phyloP scores from a whole-genome alignment of 768 basidiomycete genomes.

The Leccinum truebloodii region DNA sequence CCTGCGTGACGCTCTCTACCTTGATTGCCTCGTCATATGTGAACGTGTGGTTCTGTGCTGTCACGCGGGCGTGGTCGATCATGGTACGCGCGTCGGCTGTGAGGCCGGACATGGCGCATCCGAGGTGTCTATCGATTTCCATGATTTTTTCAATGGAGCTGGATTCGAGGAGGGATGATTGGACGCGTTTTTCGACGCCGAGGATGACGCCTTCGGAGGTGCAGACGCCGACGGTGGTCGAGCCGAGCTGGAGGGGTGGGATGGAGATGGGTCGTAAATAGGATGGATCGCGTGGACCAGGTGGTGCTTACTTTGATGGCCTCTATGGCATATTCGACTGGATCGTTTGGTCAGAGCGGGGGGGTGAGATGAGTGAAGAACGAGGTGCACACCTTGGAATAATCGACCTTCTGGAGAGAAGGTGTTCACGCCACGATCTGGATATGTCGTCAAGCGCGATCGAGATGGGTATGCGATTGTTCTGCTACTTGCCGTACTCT shows the following conservation, averaged over 20 bases:
- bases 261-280: constrained; percentile 4
- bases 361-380: background rate
- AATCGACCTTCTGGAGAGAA: constrained; percentile 98
- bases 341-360: constrained; percentile 15
- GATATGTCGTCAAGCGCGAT: background rate
- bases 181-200: constrained; percentile 97
- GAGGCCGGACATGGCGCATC: constrained; percentile 96
- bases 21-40: constrained; percentile 97
- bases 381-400: constrained; percentile 80
- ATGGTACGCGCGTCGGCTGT: constrained; percentile 99
- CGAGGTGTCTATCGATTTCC: constrained; percentile 97
- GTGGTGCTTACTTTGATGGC: constrained; percentile 84
- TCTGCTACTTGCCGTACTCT: constrained; percentile 70
- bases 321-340: constrained; percentile 99
- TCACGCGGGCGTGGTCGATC: constrained; percentile 99
- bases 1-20: constrained; percentile 97
- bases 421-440: constrained; percentile 97
- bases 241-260: constrained; percentile 71
- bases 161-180: constrained; percentile 93
- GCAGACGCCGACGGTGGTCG: constrained; percentile 94
- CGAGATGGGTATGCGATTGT: background rate
- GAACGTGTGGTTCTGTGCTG: constrained; percentile 92
- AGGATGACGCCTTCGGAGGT: constrained; percentile 91
- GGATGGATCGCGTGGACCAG: background rate
- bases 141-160: constrained; percentile 99